Base-by-base conservation (phyloP, 2,329 filamentous ascomycete genomes). In the Aspergillus sp. region DNA sequence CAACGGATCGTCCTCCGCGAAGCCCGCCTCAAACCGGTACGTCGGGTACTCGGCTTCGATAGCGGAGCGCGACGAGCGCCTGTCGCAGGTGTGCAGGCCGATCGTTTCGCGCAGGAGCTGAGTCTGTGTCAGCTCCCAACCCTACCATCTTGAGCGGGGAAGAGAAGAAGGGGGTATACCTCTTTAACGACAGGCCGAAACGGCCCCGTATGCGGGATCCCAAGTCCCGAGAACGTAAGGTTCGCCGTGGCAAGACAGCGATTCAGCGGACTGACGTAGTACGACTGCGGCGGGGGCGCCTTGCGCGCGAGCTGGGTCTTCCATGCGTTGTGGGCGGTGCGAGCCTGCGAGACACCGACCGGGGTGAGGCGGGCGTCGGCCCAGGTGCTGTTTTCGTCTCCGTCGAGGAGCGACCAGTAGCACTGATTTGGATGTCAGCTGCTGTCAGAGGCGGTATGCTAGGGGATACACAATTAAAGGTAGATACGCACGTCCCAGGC, bases 21-120 rank as follows among this genome's bases (percentile, higher is more conserved):
- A 84, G 0, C 74, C 76, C 3, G 65, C 60, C 59, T 85, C 82
- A 56, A 85, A 75, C 0, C 47, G 65, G 64, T 76, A 84, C 2
- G 57, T 58, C 0, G 82, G 81, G 58, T 79, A 84, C 44, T 73
- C 70, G 1, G 63, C 36, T 11, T 66, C 61, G 52, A 86, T 84
- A 42, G 68, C 73, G 0, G 77, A 70, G 52, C 72, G 75, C 54
- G 67, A 72, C 36, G 77, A 79, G 9, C 83, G 76, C 13, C 77
- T 75, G 65, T 86, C 82, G 63, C 83, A 86, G 1, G 83, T 86
- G 64, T 86, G 83, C 24, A 81, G 75, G 16, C 81, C 82, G 49
- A 84, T 76, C 0, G 79, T 79, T 67, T 86, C 83, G 11, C 83
- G 74, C 36, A 85, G 72, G 35, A 79, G 67, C 72, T 74, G 46